Evolutionary conservation across 2,329 filamentous ascomycete genomes (phyloP).

Genomic region (Fusarium sp.): DNA sequence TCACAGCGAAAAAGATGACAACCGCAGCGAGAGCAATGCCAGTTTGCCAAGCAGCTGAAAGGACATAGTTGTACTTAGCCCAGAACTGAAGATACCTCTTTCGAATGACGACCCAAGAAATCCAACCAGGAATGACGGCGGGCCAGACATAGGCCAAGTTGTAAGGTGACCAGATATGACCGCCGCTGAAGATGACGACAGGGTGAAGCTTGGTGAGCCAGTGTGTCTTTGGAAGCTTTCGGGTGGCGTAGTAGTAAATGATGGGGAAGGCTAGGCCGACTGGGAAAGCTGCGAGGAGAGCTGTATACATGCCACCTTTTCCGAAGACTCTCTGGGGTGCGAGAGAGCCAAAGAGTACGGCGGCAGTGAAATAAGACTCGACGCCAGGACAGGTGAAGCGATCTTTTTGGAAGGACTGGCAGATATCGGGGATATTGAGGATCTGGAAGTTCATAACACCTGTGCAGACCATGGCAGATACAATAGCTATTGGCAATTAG

Average conservation of each 20-base stretch:
- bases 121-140: conserved; percentile 59
- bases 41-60: conserved; percentile 60
- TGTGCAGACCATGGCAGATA: conserved; percentile 52
- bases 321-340: conserved; percentile 55
- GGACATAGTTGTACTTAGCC: conserved; percentile 63
- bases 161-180: conserved; percentile 58
- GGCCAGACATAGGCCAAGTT: conserved; percentile 62
- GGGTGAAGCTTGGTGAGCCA: conserved; percentile 58
- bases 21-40: conserved; percentile 61
- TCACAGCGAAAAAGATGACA: conserved; percentile 63
- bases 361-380: conserved; percentile 56
- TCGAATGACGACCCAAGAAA: conserved; percentile 62
- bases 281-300: conserved; percentile 56
- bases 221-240: conserved; percentile 49
- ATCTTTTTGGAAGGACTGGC: conserved; percentile 52
- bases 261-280: conserved; percentile 54
- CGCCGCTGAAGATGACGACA: conserved; percentile 59
- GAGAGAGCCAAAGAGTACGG: conserved; percentile 57
- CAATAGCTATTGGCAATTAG: conserved; percentile 35
- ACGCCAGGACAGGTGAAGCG: conserved; percentile 55
- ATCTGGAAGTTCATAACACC: conserved; percentile 56
- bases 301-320: conserved; percentile 52
- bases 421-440: conserved; percentile 53
- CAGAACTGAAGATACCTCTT: conserved; percentile 60
- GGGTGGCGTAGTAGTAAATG: conserved; percentile 54